Evolutionary conservation across 164 flowering plant genomes (phyloP), one percentile per base, ranked within the genome.

Genomic region (Liquidambar formosana): DNA sequence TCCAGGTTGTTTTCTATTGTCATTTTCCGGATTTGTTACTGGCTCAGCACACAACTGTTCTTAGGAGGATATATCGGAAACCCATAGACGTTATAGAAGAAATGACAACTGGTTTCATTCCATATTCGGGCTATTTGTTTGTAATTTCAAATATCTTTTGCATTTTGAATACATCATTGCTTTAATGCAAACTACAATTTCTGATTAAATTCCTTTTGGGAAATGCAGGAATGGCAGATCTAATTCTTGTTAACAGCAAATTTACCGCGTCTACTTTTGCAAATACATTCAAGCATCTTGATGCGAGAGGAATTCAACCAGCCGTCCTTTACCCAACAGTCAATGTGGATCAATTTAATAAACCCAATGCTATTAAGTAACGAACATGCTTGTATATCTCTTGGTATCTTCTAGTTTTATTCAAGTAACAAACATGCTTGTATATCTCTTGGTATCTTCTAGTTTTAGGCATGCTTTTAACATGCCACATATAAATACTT

Each of bases 241-340:
- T 91, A 73, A 80, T 91, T 75, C 88, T 92, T 53, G 99, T 93
- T 23, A 94, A 94, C 78, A 94, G 99, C 84, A 89, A 78, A 70
- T 94, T 94, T 78, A 92, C 97, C 38, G 97, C 92, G 22, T 79
- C 93, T 27, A 91, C 93, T 57, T 94, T 94, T 85, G 93, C 96
- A 28, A 80, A 74, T 19, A 94, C 99, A 61, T 93, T 92, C 79
- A 89, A 83, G 82, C 73, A 58, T 74, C 95, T 94, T 71, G 65
- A 89, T 77, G 76, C 88, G 8, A 83, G 78, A 70, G 96, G 96
- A 64, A 77, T 89, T 70, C 82, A 46, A 64, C 97, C 97, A 19
- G 84, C 91, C 58, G 93, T 94, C 76, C 97, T 92, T 60, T 88
- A 92, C 70, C 99, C 99, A 28, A 97, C 97, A 26, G 97, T 94